Evolutionary conservation across 495 filamentous ascomycete genomes (phyloP), one percentile per base, ranked within the genome.

Genomic region (Neurospora tetraspora): DNA sequence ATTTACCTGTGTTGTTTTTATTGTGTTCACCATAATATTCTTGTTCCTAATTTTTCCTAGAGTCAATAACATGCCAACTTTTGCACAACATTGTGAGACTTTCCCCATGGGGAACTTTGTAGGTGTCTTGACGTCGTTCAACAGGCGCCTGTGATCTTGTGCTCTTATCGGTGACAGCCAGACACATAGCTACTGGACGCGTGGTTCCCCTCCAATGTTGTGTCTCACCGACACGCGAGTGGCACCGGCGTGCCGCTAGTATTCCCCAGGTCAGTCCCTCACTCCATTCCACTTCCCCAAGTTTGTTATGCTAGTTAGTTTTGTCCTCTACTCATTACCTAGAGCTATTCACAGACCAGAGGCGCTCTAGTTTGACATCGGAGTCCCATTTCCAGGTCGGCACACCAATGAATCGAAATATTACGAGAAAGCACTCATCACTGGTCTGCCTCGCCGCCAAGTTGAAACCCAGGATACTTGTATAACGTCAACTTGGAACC

Each of bases 41-140:
- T 74, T 78, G 74, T 77, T 76, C 73, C 70, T 77, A 75, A 73
- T 77, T 76, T 68, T 53, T 73, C 72, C 69, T 76, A 71, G 72
- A 77, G 73, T 79, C 73, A 79, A 76, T 74, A 76, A 73, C 70
- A 76, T 76, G 71, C 72, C 72, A 79, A 73, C 75, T 77, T 77
- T 80, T 61, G 53, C 53, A 34, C 53, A 34, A 61, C 6, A 16
- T 18, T 61, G 53, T 61, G 12, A 61, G 2, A 31, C 47, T 59
- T 59, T 61, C 53, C 27, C 53, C 27, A 34, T 61, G 27, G 53
- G 23, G 27, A 34, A 34, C 53, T 1, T 61, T 18, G 27, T 61
- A 34, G 27, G 12, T 61, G 14, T 61, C 12, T 31, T 61, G 14
- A 31, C 27, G 27, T 61, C 27, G 27, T 34, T 61, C 14, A 34